Evolutionary conservation across 1,284 basidiomycete species (phyloP).

Genomic region (Cryptococcus wingfieldii): DNA sequence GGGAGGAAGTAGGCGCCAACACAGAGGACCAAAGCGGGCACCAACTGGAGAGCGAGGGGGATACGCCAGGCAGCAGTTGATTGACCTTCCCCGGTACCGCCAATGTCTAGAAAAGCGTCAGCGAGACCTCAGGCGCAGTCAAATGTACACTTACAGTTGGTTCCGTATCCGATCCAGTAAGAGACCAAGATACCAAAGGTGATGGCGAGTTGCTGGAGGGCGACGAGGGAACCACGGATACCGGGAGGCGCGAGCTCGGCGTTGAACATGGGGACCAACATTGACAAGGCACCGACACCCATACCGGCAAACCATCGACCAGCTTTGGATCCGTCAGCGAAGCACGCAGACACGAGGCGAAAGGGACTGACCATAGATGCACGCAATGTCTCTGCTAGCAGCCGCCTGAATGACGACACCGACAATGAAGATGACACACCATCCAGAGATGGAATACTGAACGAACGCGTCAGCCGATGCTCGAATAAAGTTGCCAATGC

Average conservation of each 20-base stretch:
- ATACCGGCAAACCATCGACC: conserved; percentile 46
- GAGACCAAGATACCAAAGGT: conserved; percentile 55
- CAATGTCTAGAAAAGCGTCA: conserved; percentile 30
- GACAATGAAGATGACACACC: conserved; percentile 46
- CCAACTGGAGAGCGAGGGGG: conserved; percentile 68
- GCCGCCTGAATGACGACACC: conserved; percentile 41
- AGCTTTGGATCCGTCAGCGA: conserved; percentile 10
- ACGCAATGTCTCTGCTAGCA: conserved; percentile 30
- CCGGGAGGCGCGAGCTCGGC: conserved; percentile 72
- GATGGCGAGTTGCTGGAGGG: conserved; percentile 74
- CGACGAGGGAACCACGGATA: conserved; percentile 74
- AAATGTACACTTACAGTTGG: conserved; percentile 56
- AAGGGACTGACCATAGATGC: conserved; percentile 34
- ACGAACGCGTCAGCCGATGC: neutral
- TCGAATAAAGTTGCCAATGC: neutral
- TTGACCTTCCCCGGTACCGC: conserved; percentile 40
- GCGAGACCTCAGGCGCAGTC: neutral
- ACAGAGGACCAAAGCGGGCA: conserved; percentile 53
- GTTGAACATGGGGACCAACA: conserved; percentile 59
- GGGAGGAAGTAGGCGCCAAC: conserved; percentile 50
- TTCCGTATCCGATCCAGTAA: conserved; percentile 70
- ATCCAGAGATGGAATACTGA: conserved; percentile 41
- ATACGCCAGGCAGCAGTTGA: conserved; percentile 67
- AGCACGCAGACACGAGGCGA: neutral
- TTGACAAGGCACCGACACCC: conserved; percentile 46